These are phyloP conservation scores for Globisporangium nunn DNA, from an alignment of 352 stramenopile genomes.

Conservation along the genomic window DNA sequence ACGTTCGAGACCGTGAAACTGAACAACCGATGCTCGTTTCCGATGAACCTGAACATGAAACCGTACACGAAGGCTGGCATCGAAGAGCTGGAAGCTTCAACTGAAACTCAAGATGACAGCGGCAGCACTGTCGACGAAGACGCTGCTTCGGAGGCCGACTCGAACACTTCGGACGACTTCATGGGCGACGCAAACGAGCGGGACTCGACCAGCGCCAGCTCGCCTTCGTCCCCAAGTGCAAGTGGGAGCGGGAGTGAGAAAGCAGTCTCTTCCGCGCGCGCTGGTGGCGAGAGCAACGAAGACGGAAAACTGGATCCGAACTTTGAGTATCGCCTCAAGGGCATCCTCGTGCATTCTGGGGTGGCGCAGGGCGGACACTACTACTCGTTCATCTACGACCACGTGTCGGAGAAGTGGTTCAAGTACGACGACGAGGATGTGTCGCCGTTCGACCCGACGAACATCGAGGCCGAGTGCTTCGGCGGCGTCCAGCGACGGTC, in stretches of 20 bases:
- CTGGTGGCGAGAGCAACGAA: slow-evolving; percentile 4
- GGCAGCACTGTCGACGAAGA: slow-evolving; percentile 35
- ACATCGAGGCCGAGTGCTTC: slow-evolving; percentile 97
- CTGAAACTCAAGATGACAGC: slow-evolving; percentile 28
- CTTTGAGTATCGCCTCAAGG: slow-evolving; percentile 96
- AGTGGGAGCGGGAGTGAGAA: slow-evolving; percentile 11
- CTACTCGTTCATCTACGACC: slow-evolving; percentile 92
- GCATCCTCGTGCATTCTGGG: slow-evolving; percentile 97
- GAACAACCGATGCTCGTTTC: slow-evolving; percentile 97
- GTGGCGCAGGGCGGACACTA: slow-evolving; percentile 99
- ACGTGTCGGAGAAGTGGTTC: slow-evolving; percentile 94
- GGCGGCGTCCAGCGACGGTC: slow-evolving; percentile 91
- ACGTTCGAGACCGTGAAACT: slow-evolving; percentile 99
- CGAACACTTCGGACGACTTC: slow-evolving; percentile 50
- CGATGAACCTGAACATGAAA: slow-evolving; percentile 98
- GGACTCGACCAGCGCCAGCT: slow-evolving; percentile 9
- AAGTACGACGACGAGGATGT: slow-evolving; percentile 99
- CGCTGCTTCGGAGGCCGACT: slow-evolving; percentile 42
- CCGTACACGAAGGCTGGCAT: slow-evolving; percentile 96
- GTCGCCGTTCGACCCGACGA: slow-evolving; percentile 93
- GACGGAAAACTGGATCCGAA: slow-evolving; percentile 69
- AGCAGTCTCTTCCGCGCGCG: slow-evolving; percentile 13
- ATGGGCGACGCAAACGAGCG: slow-evolving; percentile 42
- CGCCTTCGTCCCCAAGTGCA: slow-evolving; percentile 20
- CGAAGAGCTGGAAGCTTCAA: slow-evolving; percentile 84